Conservation (phyloP, 208 protist genomes). For the Crithidia thermophila region DNA sequence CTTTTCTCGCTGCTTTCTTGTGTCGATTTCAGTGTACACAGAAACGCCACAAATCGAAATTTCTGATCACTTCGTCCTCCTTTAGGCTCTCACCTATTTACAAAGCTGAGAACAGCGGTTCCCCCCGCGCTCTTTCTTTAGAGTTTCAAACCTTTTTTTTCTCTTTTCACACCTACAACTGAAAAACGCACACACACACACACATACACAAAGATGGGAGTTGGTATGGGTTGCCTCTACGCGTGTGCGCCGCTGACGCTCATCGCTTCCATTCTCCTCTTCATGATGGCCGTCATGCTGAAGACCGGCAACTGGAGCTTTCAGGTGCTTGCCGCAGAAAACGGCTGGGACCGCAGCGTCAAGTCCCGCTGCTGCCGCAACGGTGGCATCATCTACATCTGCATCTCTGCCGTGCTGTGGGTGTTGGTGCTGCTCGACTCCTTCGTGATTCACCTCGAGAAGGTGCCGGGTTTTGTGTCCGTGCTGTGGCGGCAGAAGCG, state of each 20-base stretch:
- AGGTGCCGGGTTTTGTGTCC: not conserved
- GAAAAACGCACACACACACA: not conserved
- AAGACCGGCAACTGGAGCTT: constrained; percentile 59
- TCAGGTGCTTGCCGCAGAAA: constrained; percentile 48
- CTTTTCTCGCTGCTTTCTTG: not conserved
- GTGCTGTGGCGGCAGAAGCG: constrained; percentile 17
- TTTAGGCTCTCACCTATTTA: too few species aligned
- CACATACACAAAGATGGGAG: constrained; percentile 1
- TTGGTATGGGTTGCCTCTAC: constrained; percentile 30
- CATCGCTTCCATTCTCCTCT: constrained; percentile 41
- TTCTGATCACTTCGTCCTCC: too few species aligned
- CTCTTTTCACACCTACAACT: not conserved
- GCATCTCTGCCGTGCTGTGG: constrained; percentile 41
- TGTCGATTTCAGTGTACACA: not conserved
- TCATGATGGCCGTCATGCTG: constrained; percentile 42
- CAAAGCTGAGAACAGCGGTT: too few species aligned
- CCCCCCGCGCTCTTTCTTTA: not conserved
- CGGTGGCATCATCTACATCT: constrained; percentile 52
- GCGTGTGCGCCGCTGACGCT: constrained; percentile 47
- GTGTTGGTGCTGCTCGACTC: constrained; percentile 18
- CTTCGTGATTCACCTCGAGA: constrained; percentile 24
- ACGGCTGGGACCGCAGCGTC: constrained; percentile 43
- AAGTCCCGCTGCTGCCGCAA: constrained; percentile 54
- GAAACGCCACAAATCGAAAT: too few species aligned
- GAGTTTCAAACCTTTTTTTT: not conserved